Conservation (phyloP, 2,329 filamentous ascomycete species). For the Fusarium nodosum region DNA sequence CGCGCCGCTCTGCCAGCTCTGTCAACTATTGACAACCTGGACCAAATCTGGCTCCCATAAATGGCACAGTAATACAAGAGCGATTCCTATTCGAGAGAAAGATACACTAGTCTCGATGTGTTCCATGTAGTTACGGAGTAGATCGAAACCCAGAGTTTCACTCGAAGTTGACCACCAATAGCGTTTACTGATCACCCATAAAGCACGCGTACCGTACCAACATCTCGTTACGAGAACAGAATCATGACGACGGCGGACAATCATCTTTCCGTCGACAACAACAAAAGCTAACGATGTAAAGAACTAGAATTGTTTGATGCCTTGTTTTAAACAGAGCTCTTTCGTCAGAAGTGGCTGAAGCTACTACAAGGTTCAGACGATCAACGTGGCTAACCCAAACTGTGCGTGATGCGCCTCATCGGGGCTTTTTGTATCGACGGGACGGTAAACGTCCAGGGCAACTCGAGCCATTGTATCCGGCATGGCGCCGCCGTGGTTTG, state of each 20-base stretch:
- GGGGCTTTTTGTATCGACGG: slow-evolving; percentile 27
- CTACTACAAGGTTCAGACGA: slow-evolving; percentile 34
- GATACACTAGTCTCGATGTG: background rate
- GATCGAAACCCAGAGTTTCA: background rate
- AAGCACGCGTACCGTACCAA: background rate
- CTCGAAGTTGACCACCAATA: background rate
- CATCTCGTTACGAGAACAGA: background rate
- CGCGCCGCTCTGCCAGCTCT: no score
- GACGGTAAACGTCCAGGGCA: slow-evolving; percentile 32
- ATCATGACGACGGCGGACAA: slow-evolving; percentile 2
- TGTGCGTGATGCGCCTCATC: slow-evolving; percentile 16
- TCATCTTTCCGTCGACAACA: slow-evolving; percentile 3
- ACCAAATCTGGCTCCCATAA: background rate
- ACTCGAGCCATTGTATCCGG: slow-evolving; percentile 27
- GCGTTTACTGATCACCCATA: background rate
- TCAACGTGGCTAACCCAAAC: slow-evolving; percentile 33
- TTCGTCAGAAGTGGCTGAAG: slow-evolving; percentile 28
- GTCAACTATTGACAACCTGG: background rate
- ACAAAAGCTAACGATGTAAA: background rate
- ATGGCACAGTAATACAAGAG: background rate
- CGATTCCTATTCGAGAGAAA: background rate
- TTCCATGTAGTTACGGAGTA: no score
- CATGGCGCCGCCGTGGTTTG: slow-evolving; percentile 16
- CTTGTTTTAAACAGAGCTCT: slow-evolving; percentile 27
- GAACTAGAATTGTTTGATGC: slow-evolving; percentile 4